Evolutionary conservation across 441 rosid genomes (phyloP).

Genomic region (Erodium trifolium): DNA sequence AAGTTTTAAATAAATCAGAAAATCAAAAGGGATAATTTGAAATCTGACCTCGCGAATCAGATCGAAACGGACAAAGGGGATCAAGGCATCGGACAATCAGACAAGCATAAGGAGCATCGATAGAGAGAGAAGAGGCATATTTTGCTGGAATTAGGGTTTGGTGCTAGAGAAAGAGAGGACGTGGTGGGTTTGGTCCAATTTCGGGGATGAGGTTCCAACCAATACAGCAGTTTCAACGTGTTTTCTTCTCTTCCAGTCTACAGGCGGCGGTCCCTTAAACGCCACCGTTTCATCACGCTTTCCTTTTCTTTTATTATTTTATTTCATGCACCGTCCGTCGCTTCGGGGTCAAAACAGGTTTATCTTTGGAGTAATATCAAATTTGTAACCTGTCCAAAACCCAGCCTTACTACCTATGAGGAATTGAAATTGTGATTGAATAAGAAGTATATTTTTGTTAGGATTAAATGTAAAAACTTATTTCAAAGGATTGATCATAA

Average conservation of each 20-base stretch:
- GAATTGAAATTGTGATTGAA: too few species aligned
- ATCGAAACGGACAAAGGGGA: neutral
- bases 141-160: neutral
- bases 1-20: neutral
- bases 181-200: constrained; percentile 3
- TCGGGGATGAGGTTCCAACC: neutral
- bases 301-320: neutral
- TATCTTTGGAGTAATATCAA: too few species aligned
- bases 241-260: neutral
- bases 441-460: too few species aligned
- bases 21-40: neutral
- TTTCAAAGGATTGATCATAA: too few species aligned
- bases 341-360: too few species aligned
- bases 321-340: too few species aligned
- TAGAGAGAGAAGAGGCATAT: neutral
- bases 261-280: constrained; percentile 1
- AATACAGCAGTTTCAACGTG: neutral
- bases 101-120: neutral
- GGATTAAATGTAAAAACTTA: too few species aligned
- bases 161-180: neutral
- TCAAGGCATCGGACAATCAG: neutral
- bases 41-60: neutral
- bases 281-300: neutral
- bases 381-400: too few species aligned
- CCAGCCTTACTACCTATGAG: too few species aligned